Base-by-base conservation (phyloP, 2,329 filamentous ascomycete species). In the Monascus ruber region DNA sequence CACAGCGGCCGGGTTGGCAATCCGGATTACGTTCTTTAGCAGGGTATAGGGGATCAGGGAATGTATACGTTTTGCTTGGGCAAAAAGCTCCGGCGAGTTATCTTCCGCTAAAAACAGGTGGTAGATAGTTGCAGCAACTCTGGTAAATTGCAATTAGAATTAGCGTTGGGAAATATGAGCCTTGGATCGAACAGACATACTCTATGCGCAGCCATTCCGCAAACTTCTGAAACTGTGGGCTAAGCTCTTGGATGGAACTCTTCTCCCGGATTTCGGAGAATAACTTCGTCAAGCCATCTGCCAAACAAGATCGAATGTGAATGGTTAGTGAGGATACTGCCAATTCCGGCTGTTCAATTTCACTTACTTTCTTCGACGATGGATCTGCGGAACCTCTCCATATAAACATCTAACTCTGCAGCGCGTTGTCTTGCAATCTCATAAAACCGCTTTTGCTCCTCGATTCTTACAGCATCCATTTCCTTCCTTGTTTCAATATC, bases 181-280 rank as follows among this genome's bases (percentile, higher is more conserved):
- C 17, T 17, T 2, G 17, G 17, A 17, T 17, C 17, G 17, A 17
- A 17, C 17, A 17, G 17, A 17, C 65, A 38, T 56, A 71, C 66
- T 98, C 91, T 54, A 98, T 98, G 31, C 91, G 81, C 37, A 96
- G 70, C 91, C 91, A 98, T 62, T 98, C 91, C 11, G 89, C 89
- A 58, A 98, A 96, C 60, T 96, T 98, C 55, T 91, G 85, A 61
- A 96, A 96, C 59, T 96, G 88, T 7, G 93, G 81, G 55, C 85
- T 94, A 38, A 98, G 73, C 50, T 95, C 86, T 47, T 78, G 75
- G 38, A 98, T 89, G 4, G 76, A 86, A 43, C 85, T 73, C 67
- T 96, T 96, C 40, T 87, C 81, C 53, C 83, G 84, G 61, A 98
- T 94, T 59, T 96, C 91, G 42, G 83, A 75, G 63, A 98, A 96